A percentile compares a stretch with the other conserved stretches of the same genome.
Conservation (phyloP, 1,284 basidiomycete genomes). For the Boletus sp. region DNA sequence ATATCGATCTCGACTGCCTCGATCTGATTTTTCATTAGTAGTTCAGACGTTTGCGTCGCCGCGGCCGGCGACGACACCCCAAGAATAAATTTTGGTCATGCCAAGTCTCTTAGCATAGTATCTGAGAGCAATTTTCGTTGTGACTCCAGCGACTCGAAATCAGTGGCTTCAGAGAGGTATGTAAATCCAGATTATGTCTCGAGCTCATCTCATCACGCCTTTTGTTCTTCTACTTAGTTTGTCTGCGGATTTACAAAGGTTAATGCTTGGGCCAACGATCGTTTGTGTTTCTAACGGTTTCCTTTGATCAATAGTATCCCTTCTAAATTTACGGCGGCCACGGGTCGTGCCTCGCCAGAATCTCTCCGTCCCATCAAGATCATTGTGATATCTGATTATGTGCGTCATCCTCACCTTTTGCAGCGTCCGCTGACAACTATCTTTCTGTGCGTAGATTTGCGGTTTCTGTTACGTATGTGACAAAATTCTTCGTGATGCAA, state of each 20-base stretch:
- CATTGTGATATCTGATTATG: slow-evolving; percentile 68
- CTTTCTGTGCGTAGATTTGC: slow-evolving; percentile 48
- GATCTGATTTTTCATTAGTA: slow-evolving; percentile 7
- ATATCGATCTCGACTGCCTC: background rate
- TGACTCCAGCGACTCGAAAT: slow-evolving; percentile 5
- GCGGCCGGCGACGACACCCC: background rate
- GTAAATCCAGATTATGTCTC: slow-evolving; percentile 1
- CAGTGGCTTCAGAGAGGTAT: slow-evolving; percentile 8
- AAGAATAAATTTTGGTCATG: background rate
- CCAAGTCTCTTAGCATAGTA: slow-evolving; percentile 21
- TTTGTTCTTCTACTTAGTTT: slow-evolving; percentile 5
- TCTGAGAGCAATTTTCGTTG: slow-evolving; percentile 26
- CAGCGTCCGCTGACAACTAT: slow-evolving; percentile 10
- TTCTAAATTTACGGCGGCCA: slow-evolving; percentile 16
- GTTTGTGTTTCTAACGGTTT: background rate
- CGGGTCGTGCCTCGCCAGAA: background rate
- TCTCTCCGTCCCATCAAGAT: slow-evolving; percentile 52
- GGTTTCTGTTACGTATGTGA: slow-evolving; percentile 74
- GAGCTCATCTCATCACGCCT: background rate
- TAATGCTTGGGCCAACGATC: background rate
- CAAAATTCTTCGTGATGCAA: slow-evolving; percentile 63
- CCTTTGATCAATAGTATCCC: slow-evolving; percentile 14
- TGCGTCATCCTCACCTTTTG: slow-evolving; percentile 33
- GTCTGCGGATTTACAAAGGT: slow-evolving; percentile 19
- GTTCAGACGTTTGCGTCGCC: background rate